phyloP scores from a whole-genome alignment of 2,329 filamentous ascomycete species.

The Xylariaceae sp. region DNA sequence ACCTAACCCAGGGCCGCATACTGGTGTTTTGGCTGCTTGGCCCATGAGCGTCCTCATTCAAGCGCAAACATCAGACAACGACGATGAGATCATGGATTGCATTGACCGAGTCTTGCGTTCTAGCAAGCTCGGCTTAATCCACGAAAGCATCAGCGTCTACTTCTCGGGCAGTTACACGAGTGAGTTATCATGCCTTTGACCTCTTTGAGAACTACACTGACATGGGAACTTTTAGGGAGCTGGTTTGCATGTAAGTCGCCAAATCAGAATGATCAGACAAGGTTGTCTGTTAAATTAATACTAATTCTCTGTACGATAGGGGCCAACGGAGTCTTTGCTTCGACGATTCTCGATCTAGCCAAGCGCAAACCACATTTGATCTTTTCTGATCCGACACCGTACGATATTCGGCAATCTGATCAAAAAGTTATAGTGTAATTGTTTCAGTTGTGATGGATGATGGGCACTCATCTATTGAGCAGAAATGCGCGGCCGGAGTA shows the following conservation, averaged over 20 bases:
- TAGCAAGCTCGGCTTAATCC: constrained; percentile 72
- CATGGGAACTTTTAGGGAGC: constrained; percentile 46
- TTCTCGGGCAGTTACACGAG: constrained; percentile 63
- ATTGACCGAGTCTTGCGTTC: constrained; percentile 70
- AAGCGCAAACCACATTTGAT: constrained; percentile 83
- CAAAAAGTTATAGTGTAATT: neutral
- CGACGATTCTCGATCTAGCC: constrained; percentile 84
- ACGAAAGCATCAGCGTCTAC: constrained; percentile 89
- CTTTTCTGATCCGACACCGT: constrained; percentile 63
- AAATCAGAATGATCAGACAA: neutral
- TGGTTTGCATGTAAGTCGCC: constrained; percentile 74
- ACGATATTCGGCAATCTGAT: constrained; percentile 38
- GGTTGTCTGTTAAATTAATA: neutral
- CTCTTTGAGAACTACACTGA: constrained; percentile 11
- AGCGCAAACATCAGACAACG: constrained; percentile 79
- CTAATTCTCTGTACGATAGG: constrained; percentile 36
- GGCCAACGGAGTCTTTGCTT: constrained; percentile 95
- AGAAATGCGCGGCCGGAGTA: neutral
- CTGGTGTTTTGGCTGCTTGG: constrained; percentile 89
- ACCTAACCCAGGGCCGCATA: constrained; percentile 48
- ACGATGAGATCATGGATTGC: constrained; percentile 72
- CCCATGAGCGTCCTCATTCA: constrained; percentile 93
- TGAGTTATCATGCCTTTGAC: constrained; percentile 33
- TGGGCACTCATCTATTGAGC: neutral
- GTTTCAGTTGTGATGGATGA: neutral